Conservation (phyloP, 2,329 filamentous ascomycete species). For the Colletotrichum magnum region DNA sequence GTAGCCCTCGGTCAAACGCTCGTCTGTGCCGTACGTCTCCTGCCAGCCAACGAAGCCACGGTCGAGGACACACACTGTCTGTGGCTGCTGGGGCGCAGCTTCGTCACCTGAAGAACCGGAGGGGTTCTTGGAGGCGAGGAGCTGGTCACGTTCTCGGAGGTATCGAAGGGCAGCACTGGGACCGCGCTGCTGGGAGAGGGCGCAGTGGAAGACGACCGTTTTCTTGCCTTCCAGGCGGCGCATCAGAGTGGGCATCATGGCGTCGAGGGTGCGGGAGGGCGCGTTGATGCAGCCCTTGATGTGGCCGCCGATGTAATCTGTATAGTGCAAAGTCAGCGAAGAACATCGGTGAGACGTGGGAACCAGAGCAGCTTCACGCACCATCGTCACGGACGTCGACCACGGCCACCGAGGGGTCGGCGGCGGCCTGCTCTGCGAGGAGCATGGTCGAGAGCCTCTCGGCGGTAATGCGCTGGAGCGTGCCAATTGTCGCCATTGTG, state of each 20-base stretch:
- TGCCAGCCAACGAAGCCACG: slow-evolving; percentile 92
- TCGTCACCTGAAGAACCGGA: slow-evolving; percentile 18
- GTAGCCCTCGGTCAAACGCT: slow-evolving; percentile 86
- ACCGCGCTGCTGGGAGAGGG: slow-evolving; percentile 90
- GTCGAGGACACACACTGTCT: slow-evolving; percentile 86
- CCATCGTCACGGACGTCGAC: slow-evolving; percentile 92
- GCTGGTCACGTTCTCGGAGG: slow-evolving; percentile 75
- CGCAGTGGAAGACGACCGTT: slow-evolving; percentile 94
- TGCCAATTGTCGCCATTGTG: slow-evolving; percentile 69
- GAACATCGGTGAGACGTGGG: neutral
- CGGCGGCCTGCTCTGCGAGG: slow-evolving; percentile 60
- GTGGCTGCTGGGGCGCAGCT: slow-evolving; percentile 54
- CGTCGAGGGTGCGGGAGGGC: slow-evolving; percentile 80
- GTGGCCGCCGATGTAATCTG: slow-evolving; percentile 92
- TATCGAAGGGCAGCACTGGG: slow-evolving; percentile 88
- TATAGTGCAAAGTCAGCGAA: neutral
- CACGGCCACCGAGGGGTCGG: slow-evolving; percentile 73
- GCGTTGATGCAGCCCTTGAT: slow-evolving; percentile 84
- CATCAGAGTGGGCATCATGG: slow-evolving; percentile 85
- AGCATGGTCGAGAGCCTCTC: slow-evolving; percentile 78
- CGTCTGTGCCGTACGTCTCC: slow-evolving; percentile 83
- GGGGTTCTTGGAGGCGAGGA: slow-evolving; percentile 46
- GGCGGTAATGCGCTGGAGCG: slow-evolving; percentile 77
- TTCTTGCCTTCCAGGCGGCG: slow-evolving; percentile 82
- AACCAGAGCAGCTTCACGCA: slow-evolving; percentile 52